These are phyloP conservation scores for Starmerella stigmatis DNA, from an alignment of 805 yeast species.

Conservation along the genomic window DNA sequence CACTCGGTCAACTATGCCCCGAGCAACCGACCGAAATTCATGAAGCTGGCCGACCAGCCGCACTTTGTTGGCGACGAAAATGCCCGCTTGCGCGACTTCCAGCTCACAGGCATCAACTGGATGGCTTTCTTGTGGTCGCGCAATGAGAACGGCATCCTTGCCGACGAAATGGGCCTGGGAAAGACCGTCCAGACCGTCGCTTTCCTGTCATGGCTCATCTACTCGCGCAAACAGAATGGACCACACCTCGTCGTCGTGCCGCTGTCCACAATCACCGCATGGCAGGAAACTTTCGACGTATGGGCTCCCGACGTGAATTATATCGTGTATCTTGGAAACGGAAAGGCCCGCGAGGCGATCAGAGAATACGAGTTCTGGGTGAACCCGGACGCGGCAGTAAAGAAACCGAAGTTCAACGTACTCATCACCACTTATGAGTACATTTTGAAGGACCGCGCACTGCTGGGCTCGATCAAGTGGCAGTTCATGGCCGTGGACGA, in stretches of 20 bases:
- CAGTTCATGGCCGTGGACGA: conserved; percentile 96
- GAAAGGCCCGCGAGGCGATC: conserved; percentile 69
- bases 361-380: conserved; percentile 75
- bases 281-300: conserved; percentile 97
- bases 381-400: conserved; percentile 41
- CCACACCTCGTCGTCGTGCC: conserved; percentile 97
- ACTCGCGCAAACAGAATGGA: conserved; percentile 92
- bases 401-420: conserved; percentile 82
- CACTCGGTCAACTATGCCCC: conserved; percentile 66
- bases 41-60: conserved; percentile 79
- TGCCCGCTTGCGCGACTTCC: conserved; percentile 81
- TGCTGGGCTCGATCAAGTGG: conserved; percentile 80
- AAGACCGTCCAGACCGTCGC: conserved; percentile 96
- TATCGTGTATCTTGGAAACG: conserved; percentile 85
- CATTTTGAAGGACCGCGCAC: conserved; percentile 75
- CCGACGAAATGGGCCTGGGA: conserved; percentile 98
- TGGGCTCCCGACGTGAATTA: conserved; percentile 97
- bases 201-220: conserved; percentile 86
- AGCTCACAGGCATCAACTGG: conserved; percentile 96
- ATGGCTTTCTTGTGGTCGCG: conserved; percentile 98
- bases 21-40: conserved; percentile 70
- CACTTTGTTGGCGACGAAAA: conserved; percentile 64
- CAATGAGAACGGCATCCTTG: conserved; percentile 91
- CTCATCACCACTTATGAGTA: conserved; percentile 92
- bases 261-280: conserved; percentile 87